Evolutionary conservation across 2,329 filamentous ascomycete genomes (phyloP), one percentile per base, ranked within the genome.

Genomic region (Diaporthe ampelina): DNA sequence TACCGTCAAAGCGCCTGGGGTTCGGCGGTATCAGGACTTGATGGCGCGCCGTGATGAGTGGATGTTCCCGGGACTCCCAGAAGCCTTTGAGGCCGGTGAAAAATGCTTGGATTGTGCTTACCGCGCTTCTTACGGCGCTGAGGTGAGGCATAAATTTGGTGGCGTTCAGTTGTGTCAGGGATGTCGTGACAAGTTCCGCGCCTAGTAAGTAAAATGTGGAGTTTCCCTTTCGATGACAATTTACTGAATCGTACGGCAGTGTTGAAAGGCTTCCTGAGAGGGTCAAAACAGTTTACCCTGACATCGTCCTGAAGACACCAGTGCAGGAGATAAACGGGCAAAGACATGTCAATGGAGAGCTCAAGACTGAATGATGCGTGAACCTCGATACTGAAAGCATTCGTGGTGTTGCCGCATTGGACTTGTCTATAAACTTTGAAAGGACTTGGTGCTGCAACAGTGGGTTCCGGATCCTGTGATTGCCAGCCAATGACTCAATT

Each of bases 31-130:
- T 40, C 17, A 17, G 19, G 50, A 40, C 26, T 11, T 77, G n/a
- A 29, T 77, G 21, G 40, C 40, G 21, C 59, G 70, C 13, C 58
- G 71, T 70, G 74, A 76, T 1, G 57, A 76, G 24, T 69, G 78
- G 24, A 73, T 79, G 75, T 77, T 78, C 50, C 73, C 72, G 2
- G 77, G 63, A 37, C 65, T 79, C 6, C n/a, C 72, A 17, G 73
- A 69, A 0, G 26, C 74, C 8, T 72, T 79, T 19, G 71, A 77
- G 40, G 45, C 26, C n/a, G 61, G 67, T 24, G 76, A 58, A 21
- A 40, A 72, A 9, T 78, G 77, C 54, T 32, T 73, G 9, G 29
- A 52, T 8, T 78, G 77, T 43, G 15, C 24, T 9, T 75, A 74
- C 35, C 73, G 71, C 3, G 9, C 37, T 7, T 73, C 75, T 17